Base-by-base conservation (phyloP, 106 monocot species). In the Dioscorea zingiberensis region DNA sequence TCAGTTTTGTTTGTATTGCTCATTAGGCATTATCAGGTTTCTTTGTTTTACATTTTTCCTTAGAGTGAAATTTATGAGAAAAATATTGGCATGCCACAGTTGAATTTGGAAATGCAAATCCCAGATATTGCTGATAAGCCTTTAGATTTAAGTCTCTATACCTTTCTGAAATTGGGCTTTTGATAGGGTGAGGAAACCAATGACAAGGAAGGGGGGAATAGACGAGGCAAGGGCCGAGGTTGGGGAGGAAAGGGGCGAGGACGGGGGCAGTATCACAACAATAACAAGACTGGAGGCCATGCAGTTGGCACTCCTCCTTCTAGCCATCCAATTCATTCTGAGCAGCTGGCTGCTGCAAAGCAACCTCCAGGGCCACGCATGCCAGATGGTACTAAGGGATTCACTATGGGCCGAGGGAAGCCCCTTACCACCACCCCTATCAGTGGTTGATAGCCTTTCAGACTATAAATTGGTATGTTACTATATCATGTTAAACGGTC, bases 301-400 rank as follows among this genome's bases (percentile, higher is more conserved):
- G 22, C 80, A 1, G 58, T 75, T 15, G 87, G 86, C 56, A 82
- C 77, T 26, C 76, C 84, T 21, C 78, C 81, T 0, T 57, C 73
- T 1, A 46, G 54, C 51, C 59, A 80, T 51, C 55, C 67, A 1
- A 21, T 57, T 38, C 78, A 66, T 45, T 19, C 9, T 12, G 82
- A 83, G 61, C 78, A 75, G 25, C 11, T 67, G 22, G 62, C 57
- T 10, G 58, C 60, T 26, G 59, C 72, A 30, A 91, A 81, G 60
- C 89, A 66, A 32, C 86, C 91, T 44, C 91, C 81, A 2, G 91
- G 83, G 0, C 91, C 91, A 5, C 76, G 91, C 21, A 91, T 91
- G 91, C 91, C 91, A 23, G 84, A 91, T 64, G 91, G 91, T 29
- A 91, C 91, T 0, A 75, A 69, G 55, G 91, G 91, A 25, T 91